Conservation (phyloP, 495 filamentous ascomycete species). For the Physcia stellaris region DNA sequence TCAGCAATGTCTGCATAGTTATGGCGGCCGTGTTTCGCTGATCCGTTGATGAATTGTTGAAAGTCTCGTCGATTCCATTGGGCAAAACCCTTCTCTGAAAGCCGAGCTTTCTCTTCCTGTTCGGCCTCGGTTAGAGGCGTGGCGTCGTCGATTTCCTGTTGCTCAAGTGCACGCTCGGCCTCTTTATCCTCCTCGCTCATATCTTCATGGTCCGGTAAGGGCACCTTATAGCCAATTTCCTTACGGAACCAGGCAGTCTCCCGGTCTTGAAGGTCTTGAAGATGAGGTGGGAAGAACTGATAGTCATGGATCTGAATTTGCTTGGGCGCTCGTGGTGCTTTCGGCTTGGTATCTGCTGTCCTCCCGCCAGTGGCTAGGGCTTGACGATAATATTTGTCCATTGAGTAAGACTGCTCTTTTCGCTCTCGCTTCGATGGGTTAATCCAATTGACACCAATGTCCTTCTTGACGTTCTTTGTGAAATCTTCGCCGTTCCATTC, state of each 20-base stretch:
- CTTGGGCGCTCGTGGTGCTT: conserved; percentile 90
- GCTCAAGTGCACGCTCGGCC: conserved; percentile 76
- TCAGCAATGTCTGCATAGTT: conserved; percentile 73
- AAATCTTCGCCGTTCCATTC: conserved; percentile 99
- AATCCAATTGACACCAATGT: conserved; percentile 93
- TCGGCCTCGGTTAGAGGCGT: conserved; percentile 83
- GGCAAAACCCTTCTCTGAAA: conserved; percentile 76
- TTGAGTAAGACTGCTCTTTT: conserved; percentile 94
- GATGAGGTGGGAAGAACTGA: conserved; percentile 79
- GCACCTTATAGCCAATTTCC: conserved; percentile 86
- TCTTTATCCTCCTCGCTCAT: conserved; percentile 72
- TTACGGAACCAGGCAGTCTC: conserved; percentile 94
- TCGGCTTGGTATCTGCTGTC: conserved; percentile 79
- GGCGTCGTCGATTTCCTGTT: conserved; percentile 85
- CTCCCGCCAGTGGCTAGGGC: conserved; percentile 75
- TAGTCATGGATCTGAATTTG: conserved; percentile 88
- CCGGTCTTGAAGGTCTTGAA: conserved; percentile 83
- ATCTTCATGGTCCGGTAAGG: conserved; percentile 69
- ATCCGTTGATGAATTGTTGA: conserved; percentile 93
- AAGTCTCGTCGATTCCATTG: conserved; percentile 96
- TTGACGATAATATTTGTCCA: conserved; percentile 96
- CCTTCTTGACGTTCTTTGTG: conserved; percentile 73
- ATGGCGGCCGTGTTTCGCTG: conserved; percentile 77
- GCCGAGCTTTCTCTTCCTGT: conserved; percentile 60
- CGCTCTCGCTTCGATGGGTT: conserved; percentile 97